Conservation (phyloP, 352 stramenopile species). For the Thraustochytrium aureum region DNA sequence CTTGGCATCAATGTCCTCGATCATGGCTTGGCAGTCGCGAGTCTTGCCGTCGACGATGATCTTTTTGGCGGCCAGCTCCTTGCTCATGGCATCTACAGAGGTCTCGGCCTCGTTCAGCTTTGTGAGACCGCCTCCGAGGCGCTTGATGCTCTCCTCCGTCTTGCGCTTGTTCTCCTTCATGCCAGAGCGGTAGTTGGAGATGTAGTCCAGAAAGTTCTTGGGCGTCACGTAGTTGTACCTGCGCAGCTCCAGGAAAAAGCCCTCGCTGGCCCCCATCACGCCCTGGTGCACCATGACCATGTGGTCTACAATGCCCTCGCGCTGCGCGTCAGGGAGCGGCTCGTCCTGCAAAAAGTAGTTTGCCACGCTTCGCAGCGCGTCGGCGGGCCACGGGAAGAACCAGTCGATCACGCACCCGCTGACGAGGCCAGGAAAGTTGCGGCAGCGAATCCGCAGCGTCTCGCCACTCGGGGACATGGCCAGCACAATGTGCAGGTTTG, state of each 20-base stretch:
- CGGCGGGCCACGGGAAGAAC: slow-evolving; percentile 93
- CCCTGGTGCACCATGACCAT: slow-evolving; percentile 85
- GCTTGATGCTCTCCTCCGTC: slow-evolving; percentile 79
- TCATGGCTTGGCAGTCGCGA: slow-evolving; percentile 82
- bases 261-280: slow-evolving; percentile 79
- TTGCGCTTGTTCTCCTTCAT: slow-evolving; percentile 84
- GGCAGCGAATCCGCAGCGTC: slow-evolving; percentile 85
- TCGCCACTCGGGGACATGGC: slow-evolving; percentile 91
- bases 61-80: slow-evolving; percentile 90
- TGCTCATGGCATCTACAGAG: slow-evolving; percentile 89
- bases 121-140: slow-evolving; percentile 82
- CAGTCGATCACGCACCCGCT: slow-evolving; percentile 92
- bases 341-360: slow-evolving; percentile 90
- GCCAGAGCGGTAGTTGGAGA: slow-evolving; percentile 85
- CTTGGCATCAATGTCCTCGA: slow-evolving; percentile 91
- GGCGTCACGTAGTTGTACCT: slow-evolving; percentile 96
- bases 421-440: slow-evolving; percentile 91
- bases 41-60: slow-evolving; percentile 94
- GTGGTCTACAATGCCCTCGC: slow-evolving; percentile 74
- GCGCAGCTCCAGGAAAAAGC: slow-evolving; percentile 84
- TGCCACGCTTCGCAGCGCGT: slow-evolving; percentile 86
- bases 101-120: slow-evolving; percentile 90
- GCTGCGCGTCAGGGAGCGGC: slow-evolving; percentile 75
- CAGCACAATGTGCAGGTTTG: slow-evolving; percentile 91
- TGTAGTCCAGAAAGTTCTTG: slow-evolving; percentile 96